These are phyloP conservation scores for Leishmania braziliensis DNA, from an alignment of 208 protist genomes.

Conservation along the genomic window DNA sequence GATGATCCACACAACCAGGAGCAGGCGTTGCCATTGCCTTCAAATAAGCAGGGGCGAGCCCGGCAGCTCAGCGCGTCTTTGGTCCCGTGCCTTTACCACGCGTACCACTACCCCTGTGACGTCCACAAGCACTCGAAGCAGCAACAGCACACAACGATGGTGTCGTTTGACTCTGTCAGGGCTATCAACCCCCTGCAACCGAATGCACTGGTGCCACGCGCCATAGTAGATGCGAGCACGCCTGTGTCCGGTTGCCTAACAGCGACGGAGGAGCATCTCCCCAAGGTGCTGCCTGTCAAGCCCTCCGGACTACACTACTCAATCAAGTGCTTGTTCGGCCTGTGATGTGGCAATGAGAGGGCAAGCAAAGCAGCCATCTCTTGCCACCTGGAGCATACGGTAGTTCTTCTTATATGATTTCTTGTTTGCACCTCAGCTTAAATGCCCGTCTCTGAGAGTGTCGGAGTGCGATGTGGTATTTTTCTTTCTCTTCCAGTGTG, in stretches of 20 bases:
- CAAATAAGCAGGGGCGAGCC: neutral
- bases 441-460: neutral
- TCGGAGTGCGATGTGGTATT: neutral
- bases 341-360: neutral
- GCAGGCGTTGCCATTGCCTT: neutral
- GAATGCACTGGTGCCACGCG: neutral
- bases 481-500: neutral
- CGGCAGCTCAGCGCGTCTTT: neutral
- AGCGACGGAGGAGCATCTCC: constrained; percentile 20
- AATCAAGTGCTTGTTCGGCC: neutral
- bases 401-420: neutral
- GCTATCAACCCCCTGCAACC: neutral
- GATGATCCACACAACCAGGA: neutral
- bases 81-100: neutral
- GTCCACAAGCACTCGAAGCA: neutral
- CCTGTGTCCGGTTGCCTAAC: neutral
- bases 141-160: neutral
- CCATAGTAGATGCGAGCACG: neutral
- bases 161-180: neutral
- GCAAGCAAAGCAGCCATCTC: neutral
- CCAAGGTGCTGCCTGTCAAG: constrained; percentile 3
- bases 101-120: neutral
- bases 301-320: neutral
- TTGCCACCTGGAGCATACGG: neutral
- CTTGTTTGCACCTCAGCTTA: neutral